Evolutionary conservation across 2,329 filamentous ascomycete genomes (phyloP).

Genomic region (Cladosporium sp.): DNA sequence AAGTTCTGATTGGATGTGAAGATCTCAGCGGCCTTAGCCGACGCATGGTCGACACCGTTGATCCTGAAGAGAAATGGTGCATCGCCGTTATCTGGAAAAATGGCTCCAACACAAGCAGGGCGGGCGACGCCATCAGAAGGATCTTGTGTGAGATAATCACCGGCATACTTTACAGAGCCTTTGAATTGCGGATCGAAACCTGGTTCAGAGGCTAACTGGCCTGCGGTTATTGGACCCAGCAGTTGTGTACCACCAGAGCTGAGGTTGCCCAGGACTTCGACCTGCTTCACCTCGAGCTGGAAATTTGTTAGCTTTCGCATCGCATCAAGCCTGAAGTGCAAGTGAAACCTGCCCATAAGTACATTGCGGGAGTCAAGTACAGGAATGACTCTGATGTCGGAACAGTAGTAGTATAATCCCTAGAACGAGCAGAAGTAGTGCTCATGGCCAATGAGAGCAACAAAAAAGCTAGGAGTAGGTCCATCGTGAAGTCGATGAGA

Average conservation of each 20-base stretch:
- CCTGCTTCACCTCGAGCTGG: background rate
- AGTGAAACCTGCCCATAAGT: background rate
- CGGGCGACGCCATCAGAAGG: background rate
- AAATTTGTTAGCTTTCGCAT: background rate
- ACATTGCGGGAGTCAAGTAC: background rate
- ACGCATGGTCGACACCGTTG: background rate
- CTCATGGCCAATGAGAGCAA: too few species aligned
- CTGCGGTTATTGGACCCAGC: background rate
- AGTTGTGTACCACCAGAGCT: background rate
- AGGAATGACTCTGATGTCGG: background rate
- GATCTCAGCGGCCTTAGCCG: background rate
- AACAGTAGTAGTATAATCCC: too few species aligned
- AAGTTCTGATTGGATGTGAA: background rate
- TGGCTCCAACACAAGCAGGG: background rate
- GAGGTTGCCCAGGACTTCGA: background rate
- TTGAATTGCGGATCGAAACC: background rate
- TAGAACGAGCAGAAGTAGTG: too few species aligned
- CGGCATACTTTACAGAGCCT: background rate
- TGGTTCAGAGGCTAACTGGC: background rate
- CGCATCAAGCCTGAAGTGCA: background rate
- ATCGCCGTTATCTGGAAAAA: background rate
- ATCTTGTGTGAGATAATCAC: background rate
- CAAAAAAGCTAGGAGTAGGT: too few species aligned
- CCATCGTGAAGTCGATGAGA: too few species aligned
- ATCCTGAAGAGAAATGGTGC: background rate